phyloP scores from a whole-genome alignment of 2,329 filamentous ascomycete species.

The Trichophyton rubrum region DNA sequence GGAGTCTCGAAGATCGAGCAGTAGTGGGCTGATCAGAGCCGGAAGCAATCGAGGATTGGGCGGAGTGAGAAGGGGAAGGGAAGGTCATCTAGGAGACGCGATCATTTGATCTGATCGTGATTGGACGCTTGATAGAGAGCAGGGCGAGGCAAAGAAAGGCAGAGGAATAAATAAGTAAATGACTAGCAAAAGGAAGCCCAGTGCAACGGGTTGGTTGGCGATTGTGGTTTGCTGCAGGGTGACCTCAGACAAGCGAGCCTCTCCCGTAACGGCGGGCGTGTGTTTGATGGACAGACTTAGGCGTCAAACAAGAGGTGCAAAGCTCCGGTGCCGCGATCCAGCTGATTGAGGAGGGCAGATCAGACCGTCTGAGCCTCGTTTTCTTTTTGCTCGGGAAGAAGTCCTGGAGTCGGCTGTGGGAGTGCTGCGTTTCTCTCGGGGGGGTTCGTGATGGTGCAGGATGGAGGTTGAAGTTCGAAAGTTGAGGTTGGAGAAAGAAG shows the following conservation, averaged over 20 bases:
- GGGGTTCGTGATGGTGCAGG: background rate
- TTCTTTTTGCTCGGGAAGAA: background rate
- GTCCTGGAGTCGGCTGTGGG: background rate
- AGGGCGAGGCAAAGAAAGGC: no score
- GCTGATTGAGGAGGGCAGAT: background rate
- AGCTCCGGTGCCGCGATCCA: background rate
- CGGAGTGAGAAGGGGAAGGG: conserved; percentile 40
- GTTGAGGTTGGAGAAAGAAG: background rate
- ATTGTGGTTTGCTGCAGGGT: background rate
- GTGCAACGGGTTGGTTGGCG: background rate
- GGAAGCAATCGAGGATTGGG: conserved; percentile 41
- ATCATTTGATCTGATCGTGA: conserved; percentile 37
- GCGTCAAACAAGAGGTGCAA: background rate
- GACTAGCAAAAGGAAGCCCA: no score
- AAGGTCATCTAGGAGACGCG: conserved; percentile 45
- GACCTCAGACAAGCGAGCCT: background rate
- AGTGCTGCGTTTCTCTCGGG: background rate
- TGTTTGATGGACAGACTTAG: background rate
- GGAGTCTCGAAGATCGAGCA: conserved; percentile 32
- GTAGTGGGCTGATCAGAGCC: conserved; percentile 37
- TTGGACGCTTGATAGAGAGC: conserved; percentile 2
- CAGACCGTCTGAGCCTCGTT: background rate
- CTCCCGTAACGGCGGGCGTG: background rate
- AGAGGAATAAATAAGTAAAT: no score
- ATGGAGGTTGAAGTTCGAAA: background rate